These are phyloP conservation scores for Aspergillus bridgeri DNA, from an alignment of 495 filamentous ascomycete species.

Conservation along the genomic window DNA sequence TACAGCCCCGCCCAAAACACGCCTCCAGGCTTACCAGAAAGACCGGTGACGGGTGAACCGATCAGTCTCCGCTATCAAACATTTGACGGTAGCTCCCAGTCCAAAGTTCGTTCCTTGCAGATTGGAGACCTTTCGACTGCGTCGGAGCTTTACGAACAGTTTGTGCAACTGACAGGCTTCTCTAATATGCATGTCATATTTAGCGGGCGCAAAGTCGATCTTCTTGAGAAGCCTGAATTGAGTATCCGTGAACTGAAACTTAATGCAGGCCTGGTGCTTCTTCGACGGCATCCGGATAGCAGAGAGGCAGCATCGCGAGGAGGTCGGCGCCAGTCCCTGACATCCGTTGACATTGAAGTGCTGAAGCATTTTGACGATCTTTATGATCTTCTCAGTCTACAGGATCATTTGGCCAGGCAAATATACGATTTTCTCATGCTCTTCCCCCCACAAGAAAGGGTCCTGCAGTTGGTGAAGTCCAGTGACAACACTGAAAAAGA, in stretches of 20 bases:
- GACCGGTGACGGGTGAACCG: constrained; percentile 52
- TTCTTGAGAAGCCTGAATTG: constrained; percentile 36
- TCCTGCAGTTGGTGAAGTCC: constrained; percentile 56
- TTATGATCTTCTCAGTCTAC: constrained; percentile 74
- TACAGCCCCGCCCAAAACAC: constrained; percentile 47
- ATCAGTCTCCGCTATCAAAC: constrained; percentile 70
- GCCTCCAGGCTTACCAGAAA: constrained; percentile 36
- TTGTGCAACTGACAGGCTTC: constrained; percentile 67
- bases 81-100: constrained; percentile 57
- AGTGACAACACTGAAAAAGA: constrained; percentile 49
- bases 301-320: constrained; percentile 23
- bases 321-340: constrained; percentile 34
- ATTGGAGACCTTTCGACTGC: constrained; percentile 71
- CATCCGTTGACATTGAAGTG: constrained; percentile 67
- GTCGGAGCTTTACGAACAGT: constrained; percentile 58
- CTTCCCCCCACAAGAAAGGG: constrained; percentile 65
- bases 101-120: constrained; percentile 52
- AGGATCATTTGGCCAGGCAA: constrained; percentile 69
- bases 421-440: constrained; percentile 71
- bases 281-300: constrained; percentile 41
- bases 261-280: constrained; percentile 58
- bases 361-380: constrained; percentile 82
- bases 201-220: constrained; percentile 47
- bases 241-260: constrained; percentile 45
- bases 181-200: constrained; percentile 56